A percentile compares a stretch with the other conserved stretches of the same genome.
These are phyloP conservation scores for Pseudogymnoascus sp. DNA, from an alignment of 2,329 filamentous ascomycete species.

Conservation along the genomic window DNA sequence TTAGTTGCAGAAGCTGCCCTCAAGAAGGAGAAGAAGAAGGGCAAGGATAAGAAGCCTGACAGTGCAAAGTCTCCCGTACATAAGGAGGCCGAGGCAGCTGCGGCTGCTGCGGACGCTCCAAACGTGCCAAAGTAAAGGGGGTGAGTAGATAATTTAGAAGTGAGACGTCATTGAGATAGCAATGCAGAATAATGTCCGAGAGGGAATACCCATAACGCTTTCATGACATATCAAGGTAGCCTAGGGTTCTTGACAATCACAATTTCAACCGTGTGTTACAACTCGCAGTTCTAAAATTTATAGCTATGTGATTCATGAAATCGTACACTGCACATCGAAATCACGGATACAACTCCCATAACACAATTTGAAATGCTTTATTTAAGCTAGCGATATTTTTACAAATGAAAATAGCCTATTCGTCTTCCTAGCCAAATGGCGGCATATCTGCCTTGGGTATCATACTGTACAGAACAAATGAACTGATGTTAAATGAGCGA, in stretches of 20 bases:
- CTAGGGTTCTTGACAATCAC: not conserved
- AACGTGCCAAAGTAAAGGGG: conserved; percentile 29
- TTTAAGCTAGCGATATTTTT: conserved; percentile 1
- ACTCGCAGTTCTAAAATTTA: not conserved
- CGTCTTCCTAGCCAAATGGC: conserved; percentile 2
- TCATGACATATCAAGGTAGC: not conserved
- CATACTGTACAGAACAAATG: conserved; percentile 13
- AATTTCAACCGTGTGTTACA: not conserved
- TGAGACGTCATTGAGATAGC: conserved; percentile 5
- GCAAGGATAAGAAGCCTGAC: conserved; percentile 36
- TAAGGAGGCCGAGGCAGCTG: conserved; percentile 19
- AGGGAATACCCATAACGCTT: not conserved
- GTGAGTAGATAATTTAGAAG: not conserved
- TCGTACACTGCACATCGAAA: not conserved
- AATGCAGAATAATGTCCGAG: conserved; percentile 6
- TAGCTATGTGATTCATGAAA: not conserved
- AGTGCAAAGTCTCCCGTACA: conserved; percentile 14
- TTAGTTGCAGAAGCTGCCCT: conserved; percentile 92
- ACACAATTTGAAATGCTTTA: not conserved
- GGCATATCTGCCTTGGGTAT: conserved; percentile 10
- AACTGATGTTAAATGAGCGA: conserved; percentile 9
- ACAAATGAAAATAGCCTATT: conserved; percentile 7
- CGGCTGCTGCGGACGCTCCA: conserved; percentile 30
- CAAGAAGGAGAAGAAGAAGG: conserved; percentile 75
- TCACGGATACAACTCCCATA: not conserved